Evolutionary conservation across 495 filamentous ascomycete genomes (phyloP).

Genomic region (Aspergillus leporis): DNA sequence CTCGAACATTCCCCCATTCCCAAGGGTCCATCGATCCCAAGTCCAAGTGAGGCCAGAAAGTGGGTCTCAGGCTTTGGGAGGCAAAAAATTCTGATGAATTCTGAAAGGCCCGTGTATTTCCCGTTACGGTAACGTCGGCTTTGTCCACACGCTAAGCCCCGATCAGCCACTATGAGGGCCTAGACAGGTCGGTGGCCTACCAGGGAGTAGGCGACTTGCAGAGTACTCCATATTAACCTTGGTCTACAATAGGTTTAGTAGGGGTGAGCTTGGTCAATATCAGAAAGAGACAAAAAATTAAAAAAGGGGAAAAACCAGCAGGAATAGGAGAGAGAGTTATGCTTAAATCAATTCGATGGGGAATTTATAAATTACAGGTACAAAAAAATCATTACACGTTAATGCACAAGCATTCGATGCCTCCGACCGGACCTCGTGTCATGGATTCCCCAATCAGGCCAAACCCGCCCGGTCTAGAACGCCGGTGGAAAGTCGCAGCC

Average conservation of each 20-base stretch:
- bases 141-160: constrained; percentile 11
- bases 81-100: constrained; percentile 6
- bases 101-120: constrained; percentile 23
- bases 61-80: constrained; percentile 4
- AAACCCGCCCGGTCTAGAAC: constrained; percentile 27
- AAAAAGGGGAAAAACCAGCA: background rate
- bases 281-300: background rate
- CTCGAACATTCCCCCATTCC: constrained; percentile 2
- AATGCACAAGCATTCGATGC: constrained; percentile 10
- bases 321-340: background rate
- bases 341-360: background rate
- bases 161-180: constrained; percentile 28
- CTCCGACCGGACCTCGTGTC: constrained; percentile 23
- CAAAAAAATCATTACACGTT: background rate
- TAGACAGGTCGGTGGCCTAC: constrained; percentile 24
- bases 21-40: constrained; percentile 13
- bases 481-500: constrained; percentile 24
- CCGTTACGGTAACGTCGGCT: constrained; percentile 16
- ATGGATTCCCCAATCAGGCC: constrained; percentile 28
- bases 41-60: constrained; percentile 7
- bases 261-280: background rate
- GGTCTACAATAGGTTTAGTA: background rate
- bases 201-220: constrained; percentile 2
- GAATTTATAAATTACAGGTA: background rate
- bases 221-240: background rate